These are phyloP conservation scores for Chimonanthus praecox DNA, from an alignment of 164 flowering plant genomes.

Conservation along the genomic window DNA sequence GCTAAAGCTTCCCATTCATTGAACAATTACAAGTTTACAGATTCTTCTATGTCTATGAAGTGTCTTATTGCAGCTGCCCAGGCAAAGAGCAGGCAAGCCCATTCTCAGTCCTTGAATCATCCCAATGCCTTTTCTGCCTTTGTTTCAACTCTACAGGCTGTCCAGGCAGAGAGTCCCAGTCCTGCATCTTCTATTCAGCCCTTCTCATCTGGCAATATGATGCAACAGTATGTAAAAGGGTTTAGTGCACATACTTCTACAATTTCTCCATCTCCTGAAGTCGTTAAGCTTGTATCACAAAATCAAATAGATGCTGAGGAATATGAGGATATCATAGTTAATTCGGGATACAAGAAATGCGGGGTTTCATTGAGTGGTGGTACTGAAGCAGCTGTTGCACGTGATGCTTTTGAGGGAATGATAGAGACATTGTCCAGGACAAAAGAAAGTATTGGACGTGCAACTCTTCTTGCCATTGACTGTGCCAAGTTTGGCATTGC, in stretches of 20 bases:
- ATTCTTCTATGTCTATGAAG: constrained; percentile 65
- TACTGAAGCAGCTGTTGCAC: constrained; percentile 96
- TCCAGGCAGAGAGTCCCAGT: constrained; percentile 43
- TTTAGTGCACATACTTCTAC: constrained; percentile 22
- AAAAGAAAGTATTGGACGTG: constrained; percentile 98
- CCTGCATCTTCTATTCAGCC: constrained; percentile 34
- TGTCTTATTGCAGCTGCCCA: constrained; percentile 95
- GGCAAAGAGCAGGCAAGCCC: constrained; percentile 76
- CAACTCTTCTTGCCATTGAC: constrained; percentile 94
- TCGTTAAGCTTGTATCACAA: constrained; percentile 29
- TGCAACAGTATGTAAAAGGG: constrained; percentile 38
- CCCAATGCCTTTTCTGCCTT: constrained; percentile 25
- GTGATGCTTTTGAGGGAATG: constrained; percentile 99
- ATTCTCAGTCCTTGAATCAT: constrained; percentile 31
- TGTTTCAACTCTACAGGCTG: constrained; percentile 20
- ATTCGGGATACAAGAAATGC: constrained; percentile 44
- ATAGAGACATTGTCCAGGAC: constrained; percentile 96
- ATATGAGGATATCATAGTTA: constrained; percentile 46
- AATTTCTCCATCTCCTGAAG: constrained; percentile 50
- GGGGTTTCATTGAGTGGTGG: constrained; percentile 83
- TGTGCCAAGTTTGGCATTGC: constrained; percentile 97
- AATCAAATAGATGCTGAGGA: constrained; percentile 52
- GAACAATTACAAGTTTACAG: constrained; percentile 34
- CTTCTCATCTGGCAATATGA: constrained; percentile 23
- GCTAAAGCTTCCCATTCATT: constrained; percentile 26